Evolutionary conservation across 768 basidiomycete genomes (phyloP).

Genomic region (Fibroporia radiculosa): DNA sequence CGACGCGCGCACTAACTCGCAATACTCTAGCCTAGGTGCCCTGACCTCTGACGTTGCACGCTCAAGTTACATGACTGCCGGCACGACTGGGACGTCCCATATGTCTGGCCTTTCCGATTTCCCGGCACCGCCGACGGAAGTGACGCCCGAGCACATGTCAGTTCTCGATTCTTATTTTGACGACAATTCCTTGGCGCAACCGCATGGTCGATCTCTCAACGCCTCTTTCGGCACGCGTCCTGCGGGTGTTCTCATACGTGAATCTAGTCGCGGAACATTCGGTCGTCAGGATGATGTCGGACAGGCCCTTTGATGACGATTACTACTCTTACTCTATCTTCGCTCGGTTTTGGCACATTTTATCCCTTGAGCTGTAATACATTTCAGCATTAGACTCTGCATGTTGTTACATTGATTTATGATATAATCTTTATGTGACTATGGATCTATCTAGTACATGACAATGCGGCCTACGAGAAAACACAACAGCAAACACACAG

Average conservation of each 20-base stretch:
- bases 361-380: neutral
- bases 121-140: slow-evolving; percentile 47
- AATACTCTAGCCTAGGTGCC: slow-evolving; percentile 15
- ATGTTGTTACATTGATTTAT: neutral
- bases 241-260: slow-evolving; percentile 12
- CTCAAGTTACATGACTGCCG: slow-evolving; percentile 54
- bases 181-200: slow-evolving; percentile 11
- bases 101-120: slow-evolving; percentile 74
- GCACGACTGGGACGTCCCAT: slow-evolving; percentile 45
- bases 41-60: slow-evolving; percentile 27
- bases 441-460: neutral
- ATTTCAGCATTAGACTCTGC: neutral
- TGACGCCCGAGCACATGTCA: slow-evolving; percentile 28
- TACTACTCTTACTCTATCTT: neutral
- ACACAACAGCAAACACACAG: neutral
- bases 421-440: slow-evolving; percentile 1
- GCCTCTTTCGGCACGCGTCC: slow-evolving; percentile 5
- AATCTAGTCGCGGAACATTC: slow-evolving; percentile 20
- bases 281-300: slow-evolving; percentile 20
- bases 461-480: neutral
- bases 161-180: slow-evolving; percentile 40
- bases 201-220: slow-evolving; percentile 4
- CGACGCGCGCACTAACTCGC: slow-evolving; percentile 14
- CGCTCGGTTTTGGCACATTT: too few relatives aligned
- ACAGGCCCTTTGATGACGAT: slow-evolving; percentile 15